Percentiles rank a stretch among this genome's conserved stretches.
phyloP scores from a whole-genome alignment of 257 asterid species.

The Solanum dulcamara region DNA sequence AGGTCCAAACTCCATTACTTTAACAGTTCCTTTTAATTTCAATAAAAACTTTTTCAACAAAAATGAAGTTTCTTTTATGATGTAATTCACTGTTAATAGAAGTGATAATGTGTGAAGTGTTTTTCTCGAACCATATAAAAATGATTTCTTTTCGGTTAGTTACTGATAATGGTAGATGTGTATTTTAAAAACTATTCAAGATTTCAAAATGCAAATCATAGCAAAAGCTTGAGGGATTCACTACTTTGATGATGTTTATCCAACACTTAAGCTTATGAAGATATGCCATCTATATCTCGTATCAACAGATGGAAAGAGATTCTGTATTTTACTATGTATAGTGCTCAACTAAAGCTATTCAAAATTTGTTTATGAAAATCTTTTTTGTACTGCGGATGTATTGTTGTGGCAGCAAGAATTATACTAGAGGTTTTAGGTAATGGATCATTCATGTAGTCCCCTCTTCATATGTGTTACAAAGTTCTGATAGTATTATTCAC shows the following conservation, averaged over 20 bases:
- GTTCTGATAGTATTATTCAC: not conserved
- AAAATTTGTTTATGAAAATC: constrained; percentile 8
- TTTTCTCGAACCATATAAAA: not conserved
- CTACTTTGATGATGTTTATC: not conserved
- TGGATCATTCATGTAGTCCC: not conserved
- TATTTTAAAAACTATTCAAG: not conserved
- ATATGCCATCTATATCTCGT: not conserved
- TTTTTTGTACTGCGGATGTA: constrained; percentile 44
- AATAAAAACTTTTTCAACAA: not conserved
- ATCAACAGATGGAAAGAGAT: not conserved
- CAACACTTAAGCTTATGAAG: not conserved
- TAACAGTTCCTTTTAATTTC: not conserved
- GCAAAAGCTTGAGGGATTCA: not conserved
- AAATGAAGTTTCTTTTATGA: not conserved
- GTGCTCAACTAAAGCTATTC: not conserved
- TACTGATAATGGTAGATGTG: not conserved
- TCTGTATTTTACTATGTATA: not conserved
- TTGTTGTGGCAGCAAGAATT: constrained; percentile 92
- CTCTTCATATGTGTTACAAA: not conserved
- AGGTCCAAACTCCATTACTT: no score
- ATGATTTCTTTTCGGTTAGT: not conserved
- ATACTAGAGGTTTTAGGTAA: constrained; percentile 88
- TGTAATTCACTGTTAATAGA: not conserved
- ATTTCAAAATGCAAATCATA: not conserved
- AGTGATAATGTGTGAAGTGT: not conserved